These are phyloP conservation scores for Nymphaea thermarum DNA, from an alignment of 164 flowering plant species.

Conservation along the genomic window DNA sequence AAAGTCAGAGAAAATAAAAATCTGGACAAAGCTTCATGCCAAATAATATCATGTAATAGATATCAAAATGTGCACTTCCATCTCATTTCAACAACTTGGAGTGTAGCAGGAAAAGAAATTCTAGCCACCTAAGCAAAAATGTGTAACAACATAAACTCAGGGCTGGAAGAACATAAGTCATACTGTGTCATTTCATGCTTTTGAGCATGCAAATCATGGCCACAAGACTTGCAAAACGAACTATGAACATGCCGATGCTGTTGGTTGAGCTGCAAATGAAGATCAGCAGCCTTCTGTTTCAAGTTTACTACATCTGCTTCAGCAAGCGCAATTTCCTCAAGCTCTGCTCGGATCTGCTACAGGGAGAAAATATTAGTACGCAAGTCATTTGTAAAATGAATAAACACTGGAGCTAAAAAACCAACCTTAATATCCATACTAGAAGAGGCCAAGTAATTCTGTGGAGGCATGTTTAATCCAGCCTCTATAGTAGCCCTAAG, in stretches of 20 bases:
- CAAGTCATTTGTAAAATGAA: neutral
- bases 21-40: too few relatives aligned
- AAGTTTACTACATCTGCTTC: constrained; percentile 55
- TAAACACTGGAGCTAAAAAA: neutral
- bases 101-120: too few relatives aligned
- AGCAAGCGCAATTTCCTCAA: constrained; percentile 50
- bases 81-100: too few relatives aligned
- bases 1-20: too few relatives aligned
- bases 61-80: too few relatives aligned
- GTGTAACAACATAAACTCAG: neutral
- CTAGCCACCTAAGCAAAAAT: neutral
- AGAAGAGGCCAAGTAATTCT: constrained; percentile 17
- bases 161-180: constrained; percentile 2
- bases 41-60: too few relatives aligned
- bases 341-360: constrained; percentile 50
- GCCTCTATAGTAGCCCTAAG: constrained; percentile 57
- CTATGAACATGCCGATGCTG: constrained; percentile 24
- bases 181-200: constrained; percentile 27
- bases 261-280: constrained; percentile 40
- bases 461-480: constrained; percentile 30
- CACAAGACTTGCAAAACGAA: constrained; percentile 16
- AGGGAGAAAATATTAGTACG: neutral
- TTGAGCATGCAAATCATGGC: constrained; percentile 16
- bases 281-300: constrained; percentile 60
- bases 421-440: constrained; percentile 57